Conservation (phyloP, 169 alveolate species). For the Babesia divergens region DNA sequence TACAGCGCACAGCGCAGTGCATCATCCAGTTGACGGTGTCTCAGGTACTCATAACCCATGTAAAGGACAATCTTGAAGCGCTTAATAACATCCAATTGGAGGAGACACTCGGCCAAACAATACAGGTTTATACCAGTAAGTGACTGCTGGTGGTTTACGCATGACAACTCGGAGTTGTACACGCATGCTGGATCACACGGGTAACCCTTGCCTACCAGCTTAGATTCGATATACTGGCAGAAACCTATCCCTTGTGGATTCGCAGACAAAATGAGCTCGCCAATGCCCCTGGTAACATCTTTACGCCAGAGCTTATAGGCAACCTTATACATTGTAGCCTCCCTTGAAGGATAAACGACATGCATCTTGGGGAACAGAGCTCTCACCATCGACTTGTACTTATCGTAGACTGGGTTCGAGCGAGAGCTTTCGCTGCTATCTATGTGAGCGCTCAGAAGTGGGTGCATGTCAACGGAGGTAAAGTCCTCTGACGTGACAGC, state of each 20-base stretch:
- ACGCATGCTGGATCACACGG: slow-evolving; percentile 66
- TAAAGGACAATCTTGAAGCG: slow-evolving; percentile 28
- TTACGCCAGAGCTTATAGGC: slow-evolving; percentile 26
- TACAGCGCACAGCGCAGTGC: slow-evolving; percentile 35
- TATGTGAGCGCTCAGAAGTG: background rate
- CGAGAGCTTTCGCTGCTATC: background rate
- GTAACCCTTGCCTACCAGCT: slow-evolving; percentile 51
- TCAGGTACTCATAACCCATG: slow-evolving; percentile 54
- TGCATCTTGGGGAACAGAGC: slow-evolving; percentile 31
- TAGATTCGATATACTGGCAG: slow-evolving; percentile 32
- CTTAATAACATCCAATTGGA: slow-evolving; percentile 20
- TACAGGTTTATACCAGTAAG: slow-evolving; percentile 36
- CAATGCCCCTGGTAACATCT: background rate
- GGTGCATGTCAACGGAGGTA: background rate
- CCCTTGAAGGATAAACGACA: slow-evolving; percentile 18
- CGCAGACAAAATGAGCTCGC: slow-evolving; percentile 10
- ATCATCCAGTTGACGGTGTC: slow-evolving; percentile 22
- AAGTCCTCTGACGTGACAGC: slow-evolving; percentile 24
- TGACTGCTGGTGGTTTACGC: slow-evolving; percentile 38
- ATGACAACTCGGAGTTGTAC: slow-evolving; percentile 16
- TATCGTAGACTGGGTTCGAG: background rate
- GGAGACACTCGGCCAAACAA: slow-evolving; percentile 28
- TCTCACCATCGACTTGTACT: background rate
- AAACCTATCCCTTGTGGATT: slow-evolving; percentile 27
- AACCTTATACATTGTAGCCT: slow-evolving; percentile 16